Conservation (phyloP, 495 filamentous ascomycete genomes). For the Penicillium coprophilum region DNA sequence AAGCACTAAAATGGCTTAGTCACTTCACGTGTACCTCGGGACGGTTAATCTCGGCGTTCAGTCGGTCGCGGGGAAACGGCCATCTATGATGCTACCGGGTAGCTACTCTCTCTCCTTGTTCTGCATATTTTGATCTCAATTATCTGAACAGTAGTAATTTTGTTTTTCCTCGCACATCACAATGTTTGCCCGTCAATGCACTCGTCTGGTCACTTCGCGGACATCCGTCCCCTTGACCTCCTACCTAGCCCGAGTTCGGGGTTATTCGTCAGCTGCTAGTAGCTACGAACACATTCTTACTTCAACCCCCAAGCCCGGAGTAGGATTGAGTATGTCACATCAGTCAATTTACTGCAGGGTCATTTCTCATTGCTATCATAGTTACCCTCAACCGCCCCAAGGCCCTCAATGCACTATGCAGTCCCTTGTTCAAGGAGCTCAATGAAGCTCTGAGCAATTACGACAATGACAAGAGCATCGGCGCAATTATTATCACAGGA, state of each 20-base stretch:
- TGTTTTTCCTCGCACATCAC: constrained; percentile 9
- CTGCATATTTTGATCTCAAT: background rate
- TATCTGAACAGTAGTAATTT: background rate
- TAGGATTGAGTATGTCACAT: constrained; percentile 71
- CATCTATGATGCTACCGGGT: constrained; percentile 18
- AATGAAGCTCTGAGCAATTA: constrained; percentile 76
- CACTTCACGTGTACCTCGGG: constrained; percentile 32
- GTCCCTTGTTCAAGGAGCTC: constrained; percentile 83
- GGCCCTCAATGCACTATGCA: constrained; percentile 88
- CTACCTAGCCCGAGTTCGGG: constrained; percentile 48
- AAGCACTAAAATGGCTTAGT: constrained; percentile 2
- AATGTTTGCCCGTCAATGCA: constrained; percentile 58
- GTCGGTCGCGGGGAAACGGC: constrained; percentile 32
- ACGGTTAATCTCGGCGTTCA: constrained; percentile 34
- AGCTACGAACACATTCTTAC: constrained; percentile 80
- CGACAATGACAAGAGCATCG: constrained; percentile 66
- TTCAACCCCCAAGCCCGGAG: constrained; percentile 79
- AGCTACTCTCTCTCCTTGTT: constrained; percentile 4
- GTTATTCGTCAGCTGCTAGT: constrained; percentile 55
- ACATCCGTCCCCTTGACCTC: constrained; percentile 47
- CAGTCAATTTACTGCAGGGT: background rate
- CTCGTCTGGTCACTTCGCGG: constrained; percentile 61
- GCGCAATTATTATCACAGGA: constrained; percentile 83
- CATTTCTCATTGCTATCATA: constrained; percentile 32
- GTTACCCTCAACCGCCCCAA: constrained; percentile 96